A percentile compares a stretch with the other conserved stretches of the same genome.
phyloP scores from a whole-genome alignment of 495 filamentous ascomycete genomes.

The Penicillium diatomitis region DNA sequence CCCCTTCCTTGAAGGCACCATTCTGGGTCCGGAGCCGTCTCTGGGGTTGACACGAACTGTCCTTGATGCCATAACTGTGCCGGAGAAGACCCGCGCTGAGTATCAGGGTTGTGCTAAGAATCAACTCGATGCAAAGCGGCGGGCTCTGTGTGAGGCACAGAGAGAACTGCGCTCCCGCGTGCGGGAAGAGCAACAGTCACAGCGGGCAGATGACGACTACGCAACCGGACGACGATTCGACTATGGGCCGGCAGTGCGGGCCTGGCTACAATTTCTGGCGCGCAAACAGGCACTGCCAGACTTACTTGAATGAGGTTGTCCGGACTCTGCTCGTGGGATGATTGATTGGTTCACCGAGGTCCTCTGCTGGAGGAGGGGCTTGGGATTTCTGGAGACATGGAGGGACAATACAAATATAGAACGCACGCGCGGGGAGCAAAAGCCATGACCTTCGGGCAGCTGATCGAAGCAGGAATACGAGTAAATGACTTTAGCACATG shows the following conservation, averaged over 20 bases:
- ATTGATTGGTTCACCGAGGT: slow-evolving; percentile 19
- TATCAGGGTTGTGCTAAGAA: slow-evolving; percentile 13
- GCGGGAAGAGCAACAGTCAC: slow-evolving; percentile 33
- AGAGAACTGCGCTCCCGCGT: slow-evolving; percentile 27
- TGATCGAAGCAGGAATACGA: too few relatives aligned
- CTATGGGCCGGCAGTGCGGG: slow-evolving; percentile 37
- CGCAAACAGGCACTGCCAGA: slow-evolving; percentile 29
- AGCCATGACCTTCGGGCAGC: too few relatives aligned
- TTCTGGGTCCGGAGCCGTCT: slow-evolving; percentile 25
- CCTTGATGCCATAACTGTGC: slow-evolving; percentile 23
- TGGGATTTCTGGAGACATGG: too few relatives aligned
- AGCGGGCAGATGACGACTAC: slow-evolving; percentile 35
- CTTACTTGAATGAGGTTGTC: slow-evolving; percentile 8
- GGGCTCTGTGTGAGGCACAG: slow-evolving; percentile 26
- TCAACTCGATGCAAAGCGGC: slow-evolving; percentile 19
- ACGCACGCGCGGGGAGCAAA: too few relatives aligned
- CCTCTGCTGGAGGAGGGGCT: too few relatives aligned
- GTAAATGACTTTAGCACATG: too few relatives aligned
- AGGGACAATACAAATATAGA: too few relatives aligned
- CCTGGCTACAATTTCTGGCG: slow-evolving; percentile 36
- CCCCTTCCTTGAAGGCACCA: slow-evolving; percentile 9
- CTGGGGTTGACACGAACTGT: slow-evolving; percentile 24
- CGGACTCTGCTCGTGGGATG: slow-evolving; percentile 15
- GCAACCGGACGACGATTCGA: slow-evolving; percentile 39
- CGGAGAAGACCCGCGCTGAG: slow-evolving; percentile 5